phyloP scores from a whole-genome alignment of 1,284 basidiomycete species.

The Pyrrhoderma lamaoense region DNA sequence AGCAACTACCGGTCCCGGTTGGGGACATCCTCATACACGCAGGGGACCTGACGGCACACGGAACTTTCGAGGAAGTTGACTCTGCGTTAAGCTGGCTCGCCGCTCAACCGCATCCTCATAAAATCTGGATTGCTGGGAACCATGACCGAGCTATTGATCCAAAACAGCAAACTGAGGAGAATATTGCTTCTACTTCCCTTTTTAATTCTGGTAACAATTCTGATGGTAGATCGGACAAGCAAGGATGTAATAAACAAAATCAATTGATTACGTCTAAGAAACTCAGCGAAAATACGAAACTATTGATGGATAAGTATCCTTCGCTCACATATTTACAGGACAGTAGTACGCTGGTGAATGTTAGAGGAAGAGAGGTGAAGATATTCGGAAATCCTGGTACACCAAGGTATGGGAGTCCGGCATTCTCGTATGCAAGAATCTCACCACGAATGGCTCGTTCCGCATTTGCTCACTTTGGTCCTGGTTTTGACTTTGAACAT shows the following conservation, averaged over 20 bases:
- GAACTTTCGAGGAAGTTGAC: conserved; percentile 16
- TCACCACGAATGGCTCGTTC: not conserved
- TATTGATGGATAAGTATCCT: conserved; percentile 8
- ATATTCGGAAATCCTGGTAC: conserved; percentile 33
- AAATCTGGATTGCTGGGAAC: conserved; percentile 36
- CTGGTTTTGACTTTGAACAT: not conserved
- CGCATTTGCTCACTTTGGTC: not conserved
- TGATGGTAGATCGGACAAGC: conserved; percentile 22
- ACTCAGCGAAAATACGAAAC: too few relatives aligned
- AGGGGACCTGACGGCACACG: conserved; percentile 18
- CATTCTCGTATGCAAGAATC: conserved; percentile 31
- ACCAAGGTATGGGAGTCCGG: conserved; percentile 27
- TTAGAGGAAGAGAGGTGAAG: conserved; percentile 25
- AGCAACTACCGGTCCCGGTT: conserved; percentile 2
- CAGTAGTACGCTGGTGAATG: conserved; percentile 20
- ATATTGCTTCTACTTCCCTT: too few relatives aligned
- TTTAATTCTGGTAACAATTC: too few relatives aligned
- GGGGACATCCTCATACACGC: conserved; percentile 20
- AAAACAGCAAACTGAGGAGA: too few relatives aligned
- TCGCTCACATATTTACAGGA: conserved; percentile 29
- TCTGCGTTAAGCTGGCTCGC: conserved; percentile 22
- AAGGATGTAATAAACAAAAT: too few relatives aligned
- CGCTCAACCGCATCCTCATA: conserved; percentile 30
- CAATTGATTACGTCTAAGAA: not conserved
- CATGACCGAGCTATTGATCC: conserved; percentile 25